These are phyloP conservation scores for Apiospora pterosperma DNA, from an alignment of 2,329 filamentous ascomycete species.

Conservation along the genomic window DNA sequence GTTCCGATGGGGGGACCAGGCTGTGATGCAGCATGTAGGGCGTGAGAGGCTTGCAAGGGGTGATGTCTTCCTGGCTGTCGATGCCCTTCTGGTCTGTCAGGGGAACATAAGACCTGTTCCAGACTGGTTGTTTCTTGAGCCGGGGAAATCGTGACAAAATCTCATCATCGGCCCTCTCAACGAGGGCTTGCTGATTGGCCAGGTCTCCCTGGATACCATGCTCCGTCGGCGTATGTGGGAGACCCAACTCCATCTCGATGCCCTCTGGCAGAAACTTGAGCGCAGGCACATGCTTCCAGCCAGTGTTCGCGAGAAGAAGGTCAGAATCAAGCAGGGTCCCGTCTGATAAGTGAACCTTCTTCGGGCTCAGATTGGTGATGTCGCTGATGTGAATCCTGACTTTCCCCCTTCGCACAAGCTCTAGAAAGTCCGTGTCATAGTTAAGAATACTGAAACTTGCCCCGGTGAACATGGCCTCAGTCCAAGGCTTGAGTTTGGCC, in stretches of 20 bases:
- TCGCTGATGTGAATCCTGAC: slow-evolving; percentile 55
- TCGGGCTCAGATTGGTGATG: slow-evolving; percentile 41
- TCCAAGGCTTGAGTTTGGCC: slow-evolving; percentile 52
- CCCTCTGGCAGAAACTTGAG: slow-evolving; percentile 43
- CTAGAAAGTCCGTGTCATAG: slow-evolving; percentile 53
- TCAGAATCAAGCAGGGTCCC: slow-evolving; percentile 39
- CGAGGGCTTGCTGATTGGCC: slow-evolving; percentile 34
- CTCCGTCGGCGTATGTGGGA: slow-evolving; percentile 33
- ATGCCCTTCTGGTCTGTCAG: slow-evolving; percentile 32
- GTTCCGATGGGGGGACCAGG: slow-evolving; percentile 37
- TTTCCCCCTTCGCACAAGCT: slow-evolving; percentile 48
- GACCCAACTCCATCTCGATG: slow-evolving; percentile 40
- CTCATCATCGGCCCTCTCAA: slow-evolving; percentile 41
- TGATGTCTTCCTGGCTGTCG: slow-evolving; percentile 18
- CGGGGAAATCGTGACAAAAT: slow-evolving; percentile 49
- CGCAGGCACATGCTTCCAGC: slow-evolving; percentile 44
- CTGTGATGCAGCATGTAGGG: slow-evolving; percentile 43
- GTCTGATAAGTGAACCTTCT: slow-evolving; percentile 42
- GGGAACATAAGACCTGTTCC: slow-evolving; percentile 42
- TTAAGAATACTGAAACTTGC: slow-evolving; percentile 58
- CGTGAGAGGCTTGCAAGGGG: slow-evolving; percentile 17
- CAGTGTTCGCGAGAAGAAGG: slow-evolving; percentile 52
- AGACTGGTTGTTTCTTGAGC: slow-evolving; percentile 41
- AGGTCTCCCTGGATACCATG: slow-evolving; percentile 25
- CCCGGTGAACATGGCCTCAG: slow-evolving; percentile 49